Evolutionary conservation across 306 rosid genomes (phyloP).

Genomic region (Abrus precatorius): DNA sequence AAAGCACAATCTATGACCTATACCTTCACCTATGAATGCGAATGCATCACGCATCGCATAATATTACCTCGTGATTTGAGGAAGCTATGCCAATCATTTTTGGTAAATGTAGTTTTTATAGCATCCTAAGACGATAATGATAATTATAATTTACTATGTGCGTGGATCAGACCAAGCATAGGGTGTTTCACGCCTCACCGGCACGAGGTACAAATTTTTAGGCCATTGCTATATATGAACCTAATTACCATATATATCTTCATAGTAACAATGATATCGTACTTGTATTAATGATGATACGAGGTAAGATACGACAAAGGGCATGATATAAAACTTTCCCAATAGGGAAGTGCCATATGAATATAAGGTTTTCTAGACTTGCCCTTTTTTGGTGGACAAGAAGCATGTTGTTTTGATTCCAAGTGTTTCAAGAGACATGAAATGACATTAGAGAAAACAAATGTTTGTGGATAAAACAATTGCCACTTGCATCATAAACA

Average conservation of each 20-base stretch:
- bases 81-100: conserved; percentile 41
- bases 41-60: background rate
- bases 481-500: conserved; percentile 43
- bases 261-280: background rate
- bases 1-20: conserved; percentile 9
- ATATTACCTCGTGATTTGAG: conserved; percentile 47
- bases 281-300: conserved; percentile 33
- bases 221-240: background rate
- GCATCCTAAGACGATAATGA: background rate
- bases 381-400: conserved; percentile 58
- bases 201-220: conserved; percentile 22
- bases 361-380: conserved; percentile 50
- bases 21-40: background rate
- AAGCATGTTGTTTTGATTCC: conserved; percentile 50
- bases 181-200: background rate
- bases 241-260: conserved; percentile 31
- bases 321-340: conserved; percentile 52
- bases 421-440: conserved; percentile 30
- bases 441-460: background rate
- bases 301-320: conserved; percentile 52
- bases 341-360: conserved; percentile 50
- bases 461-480: conserved; percentile 43
- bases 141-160: background rate
- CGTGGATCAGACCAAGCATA: conserved; percentile 11
- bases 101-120: background rate